These are phyloP conservation scores for Mycena sp. DNA, from an alignment of 1,284 basidiomycete genomes.

Conservation along the genomic window DNA sequence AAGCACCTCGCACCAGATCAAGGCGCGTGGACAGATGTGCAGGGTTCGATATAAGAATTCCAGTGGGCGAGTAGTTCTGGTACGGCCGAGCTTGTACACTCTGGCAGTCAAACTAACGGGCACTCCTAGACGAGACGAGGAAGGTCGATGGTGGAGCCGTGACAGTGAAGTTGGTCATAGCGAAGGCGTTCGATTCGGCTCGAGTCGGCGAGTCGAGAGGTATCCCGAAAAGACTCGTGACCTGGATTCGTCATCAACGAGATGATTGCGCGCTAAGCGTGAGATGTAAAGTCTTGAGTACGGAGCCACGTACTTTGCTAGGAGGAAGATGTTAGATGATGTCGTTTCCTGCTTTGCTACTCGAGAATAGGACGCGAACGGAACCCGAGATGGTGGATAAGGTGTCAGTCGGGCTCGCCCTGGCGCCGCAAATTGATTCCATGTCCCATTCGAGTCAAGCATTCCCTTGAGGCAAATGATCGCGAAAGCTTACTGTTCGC, in stretches of 20 bases:
- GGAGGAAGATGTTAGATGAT: neutral
- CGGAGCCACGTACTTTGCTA: neutral
- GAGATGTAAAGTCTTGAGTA: neutral
- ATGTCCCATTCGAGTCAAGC: slow-evolving; percentile 11
- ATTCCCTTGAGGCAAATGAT: slow-evolving; percentile 2
- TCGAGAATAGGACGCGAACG: neutral
- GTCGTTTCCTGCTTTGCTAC: neutral
- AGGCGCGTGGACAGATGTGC: neutral
- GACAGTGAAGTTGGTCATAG: neutral
- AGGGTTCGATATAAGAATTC: neutral
- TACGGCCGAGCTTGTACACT: neutral
- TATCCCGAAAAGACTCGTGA: too few species aligned
- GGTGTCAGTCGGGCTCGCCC: neutral
- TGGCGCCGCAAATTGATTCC: slow-evolving; percentile 11
- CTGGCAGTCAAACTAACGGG: neutral
- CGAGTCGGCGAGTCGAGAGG: neutral
- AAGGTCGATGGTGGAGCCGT: neutral
- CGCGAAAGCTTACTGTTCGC: neutral
- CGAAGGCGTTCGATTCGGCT: neutral
- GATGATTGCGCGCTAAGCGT: too few species aligned
- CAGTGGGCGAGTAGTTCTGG: neutral
- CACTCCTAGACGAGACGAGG: neutral
- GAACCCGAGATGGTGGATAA: slow-evolving; percentile 9
- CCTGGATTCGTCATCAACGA: too few species aligned
- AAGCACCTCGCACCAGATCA: neutral